Conservation (phyloP, 208 protist species). For the Trypanosomatidae sp. region DNA sequence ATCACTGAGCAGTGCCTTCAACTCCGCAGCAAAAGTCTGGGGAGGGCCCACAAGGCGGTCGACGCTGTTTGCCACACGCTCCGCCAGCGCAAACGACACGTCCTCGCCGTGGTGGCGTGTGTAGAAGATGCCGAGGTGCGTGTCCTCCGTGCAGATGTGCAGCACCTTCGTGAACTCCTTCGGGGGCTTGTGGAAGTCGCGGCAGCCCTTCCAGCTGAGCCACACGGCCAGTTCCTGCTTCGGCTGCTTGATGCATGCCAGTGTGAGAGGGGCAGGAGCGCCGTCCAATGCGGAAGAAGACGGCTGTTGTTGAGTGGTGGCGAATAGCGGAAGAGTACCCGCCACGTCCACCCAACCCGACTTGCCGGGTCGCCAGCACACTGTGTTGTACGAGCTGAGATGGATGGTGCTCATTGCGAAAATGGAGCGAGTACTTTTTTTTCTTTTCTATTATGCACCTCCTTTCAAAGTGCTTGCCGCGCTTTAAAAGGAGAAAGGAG, state of each 20-base stretch:
- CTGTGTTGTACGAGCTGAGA: slow-evolving; percentile 17
- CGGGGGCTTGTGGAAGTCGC: slow-evolving; percentile 10
- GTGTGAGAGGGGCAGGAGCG: background rate
- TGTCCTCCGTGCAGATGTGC: slow-evolving; percentile 16
- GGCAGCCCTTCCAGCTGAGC: slow-evolving; percentile 15
- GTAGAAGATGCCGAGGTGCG: slow-evolving; percentile 23
- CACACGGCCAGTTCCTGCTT: slow-evolving; percentile 21
- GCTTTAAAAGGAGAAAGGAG: too few relatives aligned
- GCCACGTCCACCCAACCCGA: slow-evolving; percentile 12
- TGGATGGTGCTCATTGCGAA: slow-evolving; percentile 21
- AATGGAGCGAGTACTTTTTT: too few relatives aligned
- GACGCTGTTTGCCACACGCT: background rate
- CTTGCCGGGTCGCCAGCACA: slow-evolving; percentile 25
- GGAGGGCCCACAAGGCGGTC: slow-evolving; percentile 3
- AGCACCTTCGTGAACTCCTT: slow-evolving; percentile 14
- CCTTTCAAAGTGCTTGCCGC: too few relatives aligned
- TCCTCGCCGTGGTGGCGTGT: slow-evolving; percentile 5
- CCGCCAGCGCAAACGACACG: slow-evolving; percentile 21
- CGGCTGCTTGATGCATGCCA: slow-evolving; percentile 23
- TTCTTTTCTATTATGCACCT: too few relatives aligned
- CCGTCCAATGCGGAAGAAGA: background rate
- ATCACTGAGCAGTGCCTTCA: slow-evolving; percentile 9
- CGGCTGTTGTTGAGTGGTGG: too few relatives aligned
- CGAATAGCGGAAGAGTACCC: background rate
- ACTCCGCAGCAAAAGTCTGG: background rate